phyloP scores from a whole-genome alignment of 257 asterid genomes.

The Gentiana straminea region DNA sequence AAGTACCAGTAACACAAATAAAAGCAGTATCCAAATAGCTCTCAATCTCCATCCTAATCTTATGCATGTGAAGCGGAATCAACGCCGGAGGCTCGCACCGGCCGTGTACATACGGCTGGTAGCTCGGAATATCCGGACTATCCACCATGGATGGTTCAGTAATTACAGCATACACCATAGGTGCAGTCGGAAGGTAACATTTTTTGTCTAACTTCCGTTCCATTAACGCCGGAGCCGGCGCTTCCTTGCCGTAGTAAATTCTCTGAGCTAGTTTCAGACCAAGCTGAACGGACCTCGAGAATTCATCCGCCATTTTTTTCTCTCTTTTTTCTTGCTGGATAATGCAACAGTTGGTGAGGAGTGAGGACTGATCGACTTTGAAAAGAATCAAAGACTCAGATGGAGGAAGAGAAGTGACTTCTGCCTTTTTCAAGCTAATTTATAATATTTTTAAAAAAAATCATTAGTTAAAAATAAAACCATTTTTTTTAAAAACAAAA shows the following conservation, averaged over 20 bases:
- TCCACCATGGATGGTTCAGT: slow-evolving; percentile 60
- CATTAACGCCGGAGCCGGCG: slow-evolving; percentile 28
- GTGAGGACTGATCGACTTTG: too few species aligned
- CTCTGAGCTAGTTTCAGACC: slow-evolving; percentile 63
- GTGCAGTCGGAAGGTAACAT: slow-evolving; percentile 46
- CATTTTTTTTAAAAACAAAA: too few species aligned
- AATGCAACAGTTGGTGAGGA: too few species aligned
- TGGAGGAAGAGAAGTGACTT: too few species aligned
- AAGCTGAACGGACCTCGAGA: slow-evolving; percentile 48
- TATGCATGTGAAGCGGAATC: slow-evolving; percentile 82
- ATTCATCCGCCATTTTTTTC: slow-evolving; percentile 51
- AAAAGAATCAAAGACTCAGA: too few species aligned
- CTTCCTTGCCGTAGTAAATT: slow-evolving; percentile 59
- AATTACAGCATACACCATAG: slow-evolving; percentile 74
- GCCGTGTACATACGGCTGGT: slow-evolving; percentile 91
- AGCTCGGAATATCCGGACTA: slow-evolving; percentile 78
- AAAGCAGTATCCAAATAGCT: slow-evolving; percentile 70
- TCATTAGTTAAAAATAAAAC: too few species aligned
- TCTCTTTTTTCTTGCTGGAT: too few species aligned
- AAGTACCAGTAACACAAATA: slow-evolving; percentile 51
- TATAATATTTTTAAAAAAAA: too few species aligned
- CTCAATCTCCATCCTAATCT: slow-evolving; percentile 55
- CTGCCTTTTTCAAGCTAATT: too few species aligned
- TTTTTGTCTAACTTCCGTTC: slow-evolving; percentile 25
- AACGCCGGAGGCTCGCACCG: slow-evolving; percentile 78